Evolutionary conservation across 2,329 filamentous ascomycete genomes (phyloP), one percentile per base, ranked within the genome.

Genomic region (Neoarthrinium moseri): DNA sequence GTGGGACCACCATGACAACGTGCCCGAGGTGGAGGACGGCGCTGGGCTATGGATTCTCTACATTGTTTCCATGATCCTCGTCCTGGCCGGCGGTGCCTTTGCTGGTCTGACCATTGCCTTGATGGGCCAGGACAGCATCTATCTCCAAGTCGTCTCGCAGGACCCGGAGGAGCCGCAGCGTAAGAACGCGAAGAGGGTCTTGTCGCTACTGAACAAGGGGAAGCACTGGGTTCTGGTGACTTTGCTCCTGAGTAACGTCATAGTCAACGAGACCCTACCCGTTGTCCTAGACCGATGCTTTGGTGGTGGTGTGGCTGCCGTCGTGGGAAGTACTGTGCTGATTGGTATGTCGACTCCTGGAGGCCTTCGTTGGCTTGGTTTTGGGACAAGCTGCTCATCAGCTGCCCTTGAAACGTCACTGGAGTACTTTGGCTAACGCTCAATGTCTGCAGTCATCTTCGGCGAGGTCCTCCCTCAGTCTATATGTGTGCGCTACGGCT

Each of bases 171-270:
- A 87, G 45, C 76, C 84, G n/a, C 92, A 97, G 69, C 86, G 85
- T 60, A 89, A 84, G 62, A 90, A 96, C 62, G 94, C 94, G 1
- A 81, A 80, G 46, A 86, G 83, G 53, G 94, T 99, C 10, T 77
- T 94, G 56, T 77, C 83, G 34, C 74, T 99, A 22, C 71, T 99
- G 46, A 83, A 89, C 53, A 87, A 81, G 58, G 94, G 94, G 58
- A 99, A 99, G 67, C 94, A 99, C 68, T 99, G 94, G 94, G 92
- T 99, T 17, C 75, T 99, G 47, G 94, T 99, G 44, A 97, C 94
- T 3, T 73, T 99, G 21, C 79, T 99, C 6, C 75, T 99, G 46
- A 91, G 91, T 66, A 99, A 99, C 66, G 94, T 99, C 62, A 95
- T 99, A 59, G 95, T 95, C 54, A 97, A 99, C 67, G 94, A 97